A percentile compares a stretch with the other conserved stretches of the same genome.
Evolutionary conservation across 371 early-diverging fungal genomes (phyloP).

Genomic region (Apophysomyces elegans): DNA sequence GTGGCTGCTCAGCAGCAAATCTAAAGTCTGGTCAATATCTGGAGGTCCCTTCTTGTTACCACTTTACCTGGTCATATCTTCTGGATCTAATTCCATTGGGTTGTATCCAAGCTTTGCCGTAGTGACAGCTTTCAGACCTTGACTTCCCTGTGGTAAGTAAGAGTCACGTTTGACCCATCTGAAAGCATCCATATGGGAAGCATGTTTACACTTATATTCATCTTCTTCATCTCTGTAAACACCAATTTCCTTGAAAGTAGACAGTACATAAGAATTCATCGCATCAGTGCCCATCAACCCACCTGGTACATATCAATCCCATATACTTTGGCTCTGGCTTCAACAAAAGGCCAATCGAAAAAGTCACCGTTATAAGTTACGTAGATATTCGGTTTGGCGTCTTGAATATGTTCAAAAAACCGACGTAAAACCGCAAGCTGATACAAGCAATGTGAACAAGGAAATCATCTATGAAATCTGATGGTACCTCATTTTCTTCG

Average conservation of each 20-base stretch:
- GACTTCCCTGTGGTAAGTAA: slow-evolving; percentile 98
- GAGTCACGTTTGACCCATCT: slow-evolving; percentile 99
- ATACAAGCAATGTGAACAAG: neutral
- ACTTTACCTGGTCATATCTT: slow-evolving; percentile 91
- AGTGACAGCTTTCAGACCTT: slow-evolving; percentile 97
- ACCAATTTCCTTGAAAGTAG: slow-evolving; percentile 73
- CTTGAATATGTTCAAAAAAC: slow-evolving; percentile 94
- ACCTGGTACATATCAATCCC: slow-evolving; percentile 83
- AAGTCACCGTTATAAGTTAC: slow-evolving; percentile 99
- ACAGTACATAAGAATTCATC: too few relatives aligned
- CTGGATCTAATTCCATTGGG: slow-evolving; percentile 99
- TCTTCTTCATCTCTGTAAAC: slow-evolving; percentile 82
- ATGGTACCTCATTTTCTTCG: slow-evolving; percentile 83
- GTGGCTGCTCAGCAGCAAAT: slow-evolving; percentile 94
- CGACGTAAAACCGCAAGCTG: slow-evolving; percentile 74
- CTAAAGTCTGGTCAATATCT: slow-evolving; percentile 21
- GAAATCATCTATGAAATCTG: neutral
- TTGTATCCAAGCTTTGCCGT: slow-evolving; percentile 98
- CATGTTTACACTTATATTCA: slow-evolving; percentile 88
- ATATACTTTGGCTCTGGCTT: slow-evolving; percentile 81
- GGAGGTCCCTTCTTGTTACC: slow-evolving; percentile 7
- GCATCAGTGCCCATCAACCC: too few relatives aligned
- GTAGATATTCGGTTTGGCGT: slow-evolving; percentile 89
- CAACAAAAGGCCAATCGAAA: slow-evolving; percentile 99
- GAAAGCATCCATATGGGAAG: slow-evolving; percentile 99